Conservation (phyloP, 1,139 yeast genomes). For the Debaryomyces coudertii region DNA sequence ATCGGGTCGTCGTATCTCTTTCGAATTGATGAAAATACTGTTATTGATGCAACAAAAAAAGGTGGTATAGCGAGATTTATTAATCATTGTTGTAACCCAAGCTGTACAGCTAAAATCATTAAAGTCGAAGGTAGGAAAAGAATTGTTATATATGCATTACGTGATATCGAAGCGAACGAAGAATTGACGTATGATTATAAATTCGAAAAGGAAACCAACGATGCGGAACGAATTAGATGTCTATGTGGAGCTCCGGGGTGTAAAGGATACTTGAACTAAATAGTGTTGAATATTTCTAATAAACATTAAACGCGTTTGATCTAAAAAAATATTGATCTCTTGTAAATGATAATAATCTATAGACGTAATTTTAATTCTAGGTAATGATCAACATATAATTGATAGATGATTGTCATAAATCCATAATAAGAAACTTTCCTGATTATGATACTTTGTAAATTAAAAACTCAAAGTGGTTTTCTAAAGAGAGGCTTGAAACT, state of each 20-base stretch:
- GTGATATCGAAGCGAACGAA: slow-evolving; percentile 87
- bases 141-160: slow-evolving; percentile 89
- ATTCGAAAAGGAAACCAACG: slow-evolving; percentile 89
- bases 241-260: slow-evolving; percentile 94
- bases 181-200: slow-evolving; percentile 95
- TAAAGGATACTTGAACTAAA: slow-evolving; percentile 82
- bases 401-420: neutral
- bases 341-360: neutral
- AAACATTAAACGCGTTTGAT: slow-evolving; percentile 6
- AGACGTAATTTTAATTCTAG: neutral
- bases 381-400: neutral
- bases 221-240: slow-evolving; percentile 87
- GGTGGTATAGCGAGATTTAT: slow-evolving; percentile 97
- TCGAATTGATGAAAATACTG: slow-evolving; percentile 91
- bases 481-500: neutral
- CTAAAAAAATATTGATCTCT: slow-evolving; percentile 1
- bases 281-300: slow-evolving; percentile 2
- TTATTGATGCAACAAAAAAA: slow-evolving; percentile 94
- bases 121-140: slow-evolving; percentile 93
- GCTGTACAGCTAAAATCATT: slow-evolving; percentile 95
- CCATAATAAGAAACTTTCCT: neutral
- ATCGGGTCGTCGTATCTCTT: slow-evolving; percentile 94
- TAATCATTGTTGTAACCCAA: slow-evolving; percentile 96
- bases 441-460: neutral
- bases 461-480: neutral